Conservation (phyloP, 2,329 filamentous ascomycete genomes). For the Aciculosporium take region DNA sequence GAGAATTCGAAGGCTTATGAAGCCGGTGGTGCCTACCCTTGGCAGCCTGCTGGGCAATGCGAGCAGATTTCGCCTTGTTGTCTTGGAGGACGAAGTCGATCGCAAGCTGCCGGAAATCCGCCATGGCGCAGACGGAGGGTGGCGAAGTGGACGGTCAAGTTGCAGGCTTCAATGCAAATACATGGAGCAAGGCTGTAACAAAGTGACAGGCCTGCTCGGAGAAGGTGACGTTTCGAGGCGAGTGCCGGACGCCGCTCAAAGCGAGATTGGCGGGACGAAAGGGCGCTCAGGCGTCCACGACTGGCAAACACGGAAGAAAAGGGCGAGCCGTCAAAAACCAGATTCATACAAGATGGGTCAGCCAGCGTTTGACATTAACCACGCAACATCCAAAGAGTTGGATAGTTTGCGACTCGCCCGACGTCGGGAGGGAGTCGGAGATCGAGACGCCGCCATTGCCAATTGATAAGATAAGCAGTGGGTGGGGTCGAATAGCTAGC, state of each 20-base stretch:
- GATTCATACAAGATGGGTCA: background rate
- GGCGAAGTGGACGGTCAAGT: background rate
- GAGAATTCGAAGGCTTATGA: background rate
- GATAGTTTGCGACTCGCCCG: background rate
- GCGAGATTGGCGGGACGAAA: background rate
- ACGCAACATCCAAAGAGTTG: too few species aligned
- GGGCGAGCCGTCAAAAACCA: background rate
- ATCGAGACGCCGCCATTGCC: slow-evolving; percentile 1
- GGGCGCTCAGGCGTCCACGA: background rate
- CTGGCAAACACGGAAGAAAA: background rate
- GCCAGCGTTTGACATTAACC: too few species aligned
- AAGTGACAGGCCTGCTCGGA: background rate
- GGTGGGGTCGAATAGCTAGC: background rate
- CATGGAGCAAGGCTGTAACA: background rate
- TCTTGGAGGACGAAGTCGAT: slow-evolving; percentile 40
- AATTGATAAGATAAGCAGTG: too few species aligned
- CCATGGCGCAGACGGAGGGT: slow-evolving; percentile 22
- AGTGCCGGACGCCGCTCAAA: background rate
- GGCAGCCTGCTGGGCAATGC: slow-evolving; percentile 32
- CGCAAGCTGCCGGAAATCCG: slow-evolving; percentile 36
- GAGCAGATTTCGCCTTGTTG: slow-evolving; percentile 25
- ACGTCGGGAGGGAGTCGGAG: too few species aligned
- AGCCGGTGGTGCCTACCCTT: slow-evolving; percentile 16
- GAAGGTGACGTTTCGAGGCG: background rate
- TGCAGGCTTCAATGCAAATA: background rate